A percentile compares a stretch with the other conserved stretches of the same genome.
Conservation (phyloP, 1,284 basidiomycete species). For the Naganishia liquefaciens region DNA sequence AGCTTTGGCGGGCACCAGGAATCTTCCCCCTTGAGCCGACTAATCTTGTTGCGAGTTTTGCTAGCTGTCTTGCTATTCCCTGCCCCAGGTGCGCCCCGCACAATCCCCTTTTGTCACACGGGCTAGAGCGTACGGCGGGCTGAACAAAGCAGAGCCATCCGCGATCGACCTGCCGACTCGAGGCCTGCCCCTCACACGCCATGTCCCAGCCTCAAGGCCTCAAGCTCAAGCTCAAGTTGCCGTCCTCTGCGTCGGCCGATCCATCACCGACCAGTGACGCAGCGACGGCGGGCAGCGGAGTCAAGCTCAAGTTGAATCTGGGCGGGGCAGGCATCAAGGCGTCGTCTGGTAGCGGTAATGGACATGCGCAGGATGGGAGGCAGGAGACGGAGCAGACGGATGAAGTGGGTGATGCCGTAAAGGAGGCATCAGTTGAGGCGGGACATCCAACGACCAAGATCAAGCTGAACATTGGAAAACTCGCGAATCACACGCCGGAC, state of each 20-base stretch:
- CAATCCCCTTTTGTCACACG: too few species aligned
- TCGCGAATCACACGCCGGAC: not conserved
- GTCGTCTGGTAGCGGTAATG: not conserved
- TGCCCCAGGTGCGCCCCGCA: too few species aligned
- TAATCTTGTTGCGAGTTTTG: too few species aligned
- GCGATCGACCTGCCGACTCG: not conserved
- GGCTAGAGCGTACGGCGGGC: too few species aligned
- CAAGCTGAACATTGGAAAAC: conserved; percentile 31
- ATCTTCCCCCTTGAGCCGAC: too few species aligned
- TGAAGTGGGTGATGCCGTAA: too few species aligned
- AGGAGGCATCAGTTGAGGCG: not conserved
- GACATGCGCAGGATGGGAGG: conserved; percentile 1
- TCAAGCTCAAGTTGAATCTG: conserved; percentile 23
- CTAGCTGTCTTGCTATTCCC: too few species aligned
- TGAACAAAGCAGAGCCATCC: not conserved
- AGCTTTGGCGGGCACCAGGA: too few species aligned
- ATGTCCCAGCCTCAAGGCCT: conserved; percentile 21
- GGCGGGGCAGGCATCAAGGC: not conserved
- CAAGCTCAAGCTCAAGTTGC: conserved; percentile 32
- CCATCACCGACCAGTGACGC: conserved; percentile 1
- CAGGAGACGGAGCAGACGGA: not conserved
- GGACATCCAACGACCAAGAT: conserved; percentile 18
- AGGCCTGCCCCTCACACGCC: too few species aligned
- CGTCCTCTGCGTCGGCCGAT: not conserved
- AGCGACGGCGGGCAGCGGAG: not conserved